These are phyloP conservation scores for Amanita pallidorosea DNA, from an alignment of 768 basidiomycete species.

Conservation along the genomic window DNA sequence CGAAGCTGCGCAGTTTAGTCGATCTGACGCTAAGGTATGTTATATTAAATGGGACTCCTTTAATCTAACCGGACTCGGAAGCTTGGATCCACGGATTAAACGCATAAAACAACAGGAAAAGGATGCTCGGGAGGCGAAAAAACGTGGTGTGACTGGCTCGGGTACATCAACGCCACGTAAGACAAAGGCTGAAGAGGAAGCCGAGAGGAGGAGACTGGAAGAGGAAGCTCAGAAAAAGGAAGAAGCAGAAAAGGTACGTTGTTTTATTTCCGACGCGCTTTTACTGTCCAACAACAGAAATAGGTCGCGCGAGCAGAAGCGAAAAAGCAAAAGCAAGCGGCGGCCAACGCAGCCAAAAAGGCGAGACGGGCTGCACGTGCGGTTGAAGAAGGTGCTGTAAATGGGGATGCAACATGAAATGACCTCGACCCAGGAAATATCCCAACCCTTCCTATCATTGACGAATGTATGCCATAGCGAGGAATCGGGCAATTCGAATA, in stretches of 20 bases:
- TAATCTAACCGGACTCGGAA: constrained; percentile 9
- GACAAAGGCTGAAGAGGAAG: constrained; percentile 63
- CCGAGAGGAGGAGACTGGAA: constrained; percentile 65
- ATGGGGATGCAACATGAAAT: constrained; percentile 2
- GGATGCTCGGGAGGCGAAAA: constrained; percentile 87
- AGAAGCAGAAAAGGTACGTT: constrained; percentile 69
- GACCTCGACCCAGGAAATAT: neutral
- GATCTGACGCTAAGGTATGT: constrained; percentile 62
- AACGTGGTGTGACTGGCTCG: constrained; percentile 33
- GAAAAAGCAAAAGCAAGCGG: constrained; percentile 77
- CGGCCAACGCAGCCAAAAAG: constrained; percentile 88
- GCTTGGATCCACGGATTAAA: constrained; percentile 90
- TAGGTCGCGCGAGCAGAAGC: constrained; percentile 58
- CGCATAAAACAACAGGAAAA: constrained; percentile 96
- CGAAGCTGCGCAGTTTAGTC: constrained; percentile 77
- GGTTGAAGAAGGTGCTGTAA: constrained; percentile 23
- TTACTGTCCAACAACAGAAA: neutral
- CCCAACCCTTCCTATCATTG: neutral
- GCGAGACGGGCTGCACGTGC: constrained; percentile 58
- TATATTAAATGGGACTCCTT: neutral
- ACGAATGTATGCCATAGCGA: neutral
- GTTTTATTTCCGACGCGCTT: neutral
- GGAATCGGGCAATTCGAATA: neutral
- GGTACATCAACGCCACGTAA: constrained; percentile 53
- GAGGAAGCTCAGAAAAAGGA: constrained; percentile 60